Evolutionary conservation across 805 yeast genomes (phyloP), one percentile per base, ranked within the genome.

Genomic region (Metschnikowia arizonensis): DNA sequence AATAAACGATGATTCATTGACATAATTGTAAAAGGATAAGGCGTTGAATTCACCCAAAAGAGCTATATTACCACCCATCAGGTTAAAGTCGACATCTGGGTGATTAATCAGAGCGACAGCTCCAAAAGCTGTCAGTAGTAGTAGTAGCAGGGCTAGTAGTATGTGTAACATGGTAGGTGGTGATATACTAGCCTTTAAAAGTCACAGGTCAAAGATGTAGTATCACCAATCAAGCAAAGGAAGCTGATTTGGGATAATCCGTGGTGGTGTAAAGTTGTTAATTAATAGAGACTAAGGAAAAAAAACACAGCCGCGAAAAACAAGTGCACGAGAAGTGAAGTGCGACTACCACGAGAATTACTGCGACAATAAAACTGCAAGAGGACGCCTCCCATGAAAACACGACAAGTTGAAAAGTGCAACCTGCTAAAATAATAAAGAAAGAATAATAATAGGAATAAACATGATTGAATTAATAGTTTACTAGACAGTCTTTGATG

Each of bases 21-120:
- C 45, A 25, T 41, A 40, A 31, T 43, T 33, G 48, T 53, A 55
- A 39, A 51, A 51, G 10, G 55, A 51, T 19, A 53, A 45, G 35
- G 52, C 54, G 35, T 49, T 54, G 24, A 40, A 55, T n/a, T 35
- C 43, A 21, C 58, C 58, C 35, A 55, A 44, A 5, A 55, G 41
- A 15, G 45, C 49, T 11, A 55, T 43, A 25, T 25, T 37, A 25
- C 57, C 57, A 40, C 58, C 58, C 11, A 50, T 36, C 39, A 41
- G 46, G n/a, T 12, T 34, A 28, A 49, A 54, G 42, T 50, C 50
- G 23, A 54, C 36, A 11, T 40, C 50, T 2, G 57, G 55, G 18
- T 47, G 56, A 11, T 45, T 10, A 14, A 52, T 36, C n/a, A 32
- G 11, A 14, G 49, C 17, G 26, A 21, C 17, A 3, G 40, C 31